Evolutionary conservation across 2,329 filamentous ascomycete genomes (phyloP).

Genomic region (Fusarium cyanostomum): DNA sequence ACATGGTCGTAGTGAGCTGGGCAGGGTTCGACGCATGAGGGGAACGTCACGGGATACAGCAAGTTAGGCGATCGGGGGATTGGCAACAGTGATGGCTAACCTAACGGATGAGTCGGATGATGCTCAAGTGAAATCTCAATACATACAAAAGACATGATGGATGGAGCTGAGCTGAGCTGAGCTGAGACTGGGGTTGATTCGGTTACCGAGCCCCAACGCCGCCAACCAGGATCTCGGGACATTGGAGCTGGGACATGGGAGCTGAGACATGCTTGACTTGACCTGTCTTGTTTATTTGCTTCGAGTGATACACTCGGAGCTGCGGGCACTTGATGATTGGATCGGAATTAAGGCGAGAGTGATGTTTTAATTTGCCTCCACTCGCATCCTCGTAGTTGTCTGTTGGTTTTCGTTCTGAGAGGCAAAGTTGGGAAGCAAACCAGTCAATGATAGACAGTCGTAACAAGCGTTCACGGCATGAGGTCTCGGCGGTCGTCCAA

Average conservation of each 20-base stretch:
- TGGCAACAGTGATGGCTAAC: constrained; percentile 1
- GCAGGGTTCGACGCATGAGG: constrained; percentile 31
- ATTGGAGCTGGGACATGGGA: not conserved
- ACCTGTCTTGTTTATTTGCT: not conserved
- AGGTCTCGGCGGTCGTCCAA: not conserved
- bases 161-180: no score
- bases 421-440: not conserved
- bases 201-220: not conserved
- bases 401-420: not conserved
- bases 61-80: constrained; percentile 17
- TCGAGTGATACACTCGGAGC: not conserved
- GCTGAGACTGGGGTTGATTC: not conserved
- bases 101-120: not conserved
- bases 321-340: not conserved
- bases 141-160: not conserved
- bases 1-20: not conserved
- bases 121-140: not conserved
- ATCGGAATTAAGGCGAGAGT: not conserved
- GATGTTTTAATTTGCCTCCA: not conserved
- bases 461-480: not conserved
- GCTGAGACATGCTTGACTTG: not conserved
- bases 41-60: constrained; percentile 27
- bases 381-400: not conserved
- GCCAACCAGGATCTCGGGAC: constrained; percentile 5
- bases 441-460: not conserved